These are phyloP conservation scores for Penicillium brasilianum DNA, from an alignment of 2,329 filamentous ascomycete species.

Conservation along the genomic window DNA sequence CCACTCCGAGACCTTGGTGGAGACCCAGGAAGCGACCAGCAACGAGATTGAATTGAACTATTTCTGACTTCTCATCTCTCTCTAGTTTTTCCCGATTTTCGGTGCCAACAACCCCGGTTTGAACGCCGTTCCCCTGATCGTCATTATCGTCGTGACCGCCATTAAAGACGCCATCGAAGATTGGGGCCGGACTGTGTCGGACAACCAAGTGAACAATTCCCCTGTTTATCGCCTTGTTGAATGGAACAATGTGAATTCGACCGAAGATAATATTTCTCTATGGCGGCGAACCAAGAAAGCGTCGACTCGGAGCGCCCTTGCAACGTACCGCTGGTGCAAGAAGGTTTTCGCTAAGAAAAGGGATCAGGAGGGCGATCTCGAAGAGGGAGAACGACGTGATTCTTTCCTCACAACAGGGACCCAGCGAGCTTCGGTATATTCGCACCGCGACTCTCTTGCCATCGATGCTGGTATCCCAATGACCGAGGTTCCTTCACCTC, in stretches of 20 bases:
- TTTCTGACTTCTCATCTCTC: slow-evolving; percentile 28
- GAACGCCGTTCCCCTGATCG: slow-evolving; percentile 87
- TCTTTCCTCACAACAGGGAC: slow-evolving; percentile 68
- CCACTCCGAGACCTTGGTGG: neutral
- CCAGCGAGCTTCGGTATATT: slow-evolving; percentile 61
- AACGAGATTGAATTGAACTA: neutral
- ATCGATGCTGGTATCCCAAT: slow-evolving; percentile 80
- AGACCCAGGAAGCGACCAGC: neutral
- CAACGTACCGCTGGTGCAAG: slow-evolving; percentile 59
- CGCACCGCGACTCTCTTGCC: slow-evolving; percentile 52
- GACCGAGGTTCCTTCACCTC: slow-evolving; percentile 89
- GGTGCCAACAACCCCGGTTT: slow-evolving; percentile 88
- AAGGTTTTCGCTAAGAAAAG: slow-evolving; percentile 57
- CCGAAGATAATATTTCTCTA: slow-evolving; percentile 79
- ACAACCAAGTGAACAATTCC: slow-evolving; percentile 94
- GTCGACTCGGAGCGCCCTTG: slow-evolving; percentile 66
- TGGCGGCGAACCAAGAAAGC: slow-evolving; percentile 95
- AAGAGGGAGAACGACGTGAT: slow-evolving; percentile 62
- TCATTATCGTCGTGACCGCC: slow-evolving; percentile 85
- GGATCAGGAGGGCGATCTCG: slow-evolving; percentile 14
- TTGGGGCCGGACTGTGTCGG: slow-evolving; percentile 86
- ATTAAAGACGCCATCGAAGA: slow-evolving; percentile 97
- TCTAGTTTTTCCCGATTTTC: slow-evolving; percentile 92
- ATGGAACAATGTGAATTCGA: slow-evolving; percentile 92
- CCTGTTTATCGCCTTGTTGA: slow-evolving; percentile 86